Base-by-base conservation (phyloP, 257 asterid genomes). In the Plantago ovata region DNA sequence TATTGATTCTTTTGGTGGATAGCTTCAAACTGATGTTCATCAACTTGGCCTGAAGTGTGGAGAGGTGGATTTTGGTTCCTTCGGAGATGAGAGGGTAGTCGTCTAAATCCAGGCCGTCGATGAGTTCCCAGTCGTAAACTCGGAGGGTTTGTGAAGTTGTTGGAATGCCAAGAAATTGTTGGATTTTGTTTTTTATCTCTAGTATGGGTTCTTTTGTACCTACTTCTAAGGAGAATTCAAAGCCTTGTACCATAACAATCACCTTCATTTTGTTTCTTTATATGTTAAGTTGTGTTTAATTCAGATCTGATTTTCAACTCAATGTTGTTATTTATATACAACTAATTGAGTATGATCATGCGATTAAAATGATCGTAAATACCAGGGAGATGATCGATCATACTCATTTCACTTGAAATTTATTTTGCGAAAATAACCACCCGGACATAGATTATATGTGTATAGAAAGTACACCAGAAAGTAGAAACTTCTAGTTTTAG, bases 81-180 rank as follows among this genome's bases (percentile, higher is more conserved):
- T 83, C 77, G 10, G 76, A 71, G 54, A 83, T 75, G 60, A 63
- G 63, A 14, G 95, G 86, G 36, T 83, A 83, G 48, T 81, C 89
- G 67, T 70, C 74, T 58, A 86, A 62, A 65, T 81, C 84, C 33
- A 83, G 75, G 62, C 84, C 87, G 60, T 80, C 87, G 49, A 78
- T 64, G 7, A 86, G 58, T 20, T 86, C 93, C 67, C 75, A 78
- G 13, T 80, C 93, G 63, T 72, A 79, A 2, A 83, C 68, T 1
- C 76, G 61, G 10, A 86, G 84, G 63, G 61, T 77, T 67, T 83
- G 89, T 16, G 84, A 80, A 59, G 75, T 48, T 3, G 68, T 14
- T 1, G 93, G 85, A 47, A 86, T 46, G 13, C 72, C 79, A 0
- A 77, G 76, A 20, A 73, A 48, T 24, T 66, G 78, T 72, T 79